These are phyloP conservation scores for Solanum hybrid DNA, from an alignment of 305 asterid genomes.

Conservation along the genomic window DNA sequence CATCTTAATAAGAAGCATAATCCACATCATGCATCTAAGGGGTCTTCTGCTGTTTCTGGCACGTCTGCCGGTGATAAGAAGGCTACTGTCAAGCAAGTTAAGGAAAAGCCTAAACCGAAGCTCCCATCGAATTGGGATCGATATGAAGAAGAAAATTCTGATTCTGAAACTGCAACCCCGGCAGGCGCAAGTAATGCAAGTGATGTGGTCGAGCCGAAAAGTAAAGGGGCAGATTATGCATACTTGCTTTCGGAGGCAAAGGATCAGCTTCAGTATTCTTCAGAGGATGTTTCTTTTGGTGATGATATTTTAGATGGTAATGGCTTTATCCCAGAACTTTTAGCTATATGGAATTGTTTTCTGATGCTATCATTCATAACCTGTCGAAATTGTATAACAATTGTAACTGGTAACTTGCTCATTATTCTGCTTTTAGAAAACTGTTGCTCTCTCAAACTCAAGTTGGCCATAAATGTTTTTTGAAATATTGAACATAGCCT, in stretches of 20 bases:
- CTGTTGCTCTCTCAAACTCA: neutral
- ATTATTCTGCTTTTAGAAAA: neutral
- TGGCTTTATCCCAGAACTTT: neutral
- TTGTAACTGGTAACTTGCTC: neutral
- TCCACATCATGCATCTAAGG: slow-evolving; percentile 38
- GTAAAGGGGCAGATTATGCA: slow-evolving; percentile 79
- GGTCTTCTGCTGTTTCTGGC: slow-evolving; percentile 24
- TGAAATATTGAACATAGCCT: neutral
- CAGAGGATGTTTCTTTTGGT: slow-evolving; percentile 18
- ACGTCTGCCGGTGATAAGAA: slow-evolving; percentile 25
- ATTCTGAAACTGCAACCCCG: slow-evolving; percentile 24
- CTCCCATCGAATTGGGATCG: slow-evolving; percentile 89
- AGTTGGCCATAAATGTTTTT: neutral
- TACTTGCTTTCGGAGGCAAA: slow-evolving; percentile 66
- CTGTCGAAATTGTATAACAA: neutral
- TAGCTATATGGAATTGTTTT: neutral
- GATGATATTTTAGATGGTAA: slow-evolving; percentile 45
- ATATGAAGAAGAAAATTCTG: slow-evolving; percentile 38
- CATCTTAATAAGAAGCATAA: slow-evolving; percentile 64
- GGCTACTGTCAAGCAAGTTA: slow-evolving; percentile 31
- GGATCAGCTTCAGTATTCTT: slow-evolving; percentile 39
- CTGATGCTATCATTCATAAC: neutral
- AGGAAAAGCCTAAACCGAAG: slow-evolving; percentile 29
- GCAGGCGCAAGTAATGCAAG: slow-evolving; percentile 24
- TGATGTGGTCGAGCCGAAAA: slow-evolving; percentile 52